Base-by-base conservation (phyloP, 257 asterid genomes). In the Plantago elongata region DNA sequence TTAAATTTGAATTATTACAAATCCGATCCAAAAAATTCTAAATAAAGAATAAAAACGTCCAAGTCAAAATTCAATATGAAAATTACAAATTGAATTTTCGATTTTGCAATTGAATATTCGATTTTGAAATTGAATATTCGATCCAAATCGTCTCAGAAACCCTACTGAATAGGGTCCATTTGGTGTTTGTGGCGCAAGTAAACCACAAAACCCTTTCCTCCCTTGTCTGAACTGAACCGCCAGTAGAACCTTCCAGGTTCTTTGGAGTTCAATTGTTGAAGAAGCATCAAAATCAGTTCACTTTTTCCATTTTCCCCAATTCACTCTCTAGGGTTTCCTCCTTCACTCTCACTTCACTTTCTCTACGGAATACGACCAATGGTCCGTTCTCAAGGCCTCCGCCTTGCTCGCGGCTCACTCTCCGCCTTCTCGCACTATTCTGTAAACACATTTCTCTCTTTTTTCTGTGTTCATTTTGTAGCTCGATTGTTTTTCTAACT, bases 401-500 rank as follows among this genome's bases (percentile, higher is more conserved):
- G 84, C 42, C 79, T 79, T 62, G 86, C 84, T 49, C 90, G 83
- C 64, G 79, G 87, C 57, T 78, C 79, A 57, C 63, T 72, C 74
- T 67, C 73, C 57, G 42, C 76, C n/a, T 59, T 57, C 7, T 57
- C 62, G 52, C 34, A 67, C 6, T 57, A 73, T 51, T 18, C 13
- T 45, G 79, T 74, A 61, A 64, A 15, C 45, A 52, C 2, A 51
- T 42, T 51, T 57, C 56, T 50, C 15, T 62, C 9, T 70, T 0
- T 58, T 48, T 6, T 46, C 9, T 54, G 8, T 47, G 22, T 68
- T 16, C 30, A 17, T 52, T 15, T 37, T 14, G 10, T 13, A 47
- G 42, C n/a, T 30, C 47, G 58, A 46, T 11, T 27, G 49, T 10
- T 54, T 50, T 30, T 12, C 34, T 5, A 38, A 45, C 30, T 54